Conservation (phyloP, 2,329 filamentous ascomycete genomes). For the Penicillium psychrosexuale region DNA sequence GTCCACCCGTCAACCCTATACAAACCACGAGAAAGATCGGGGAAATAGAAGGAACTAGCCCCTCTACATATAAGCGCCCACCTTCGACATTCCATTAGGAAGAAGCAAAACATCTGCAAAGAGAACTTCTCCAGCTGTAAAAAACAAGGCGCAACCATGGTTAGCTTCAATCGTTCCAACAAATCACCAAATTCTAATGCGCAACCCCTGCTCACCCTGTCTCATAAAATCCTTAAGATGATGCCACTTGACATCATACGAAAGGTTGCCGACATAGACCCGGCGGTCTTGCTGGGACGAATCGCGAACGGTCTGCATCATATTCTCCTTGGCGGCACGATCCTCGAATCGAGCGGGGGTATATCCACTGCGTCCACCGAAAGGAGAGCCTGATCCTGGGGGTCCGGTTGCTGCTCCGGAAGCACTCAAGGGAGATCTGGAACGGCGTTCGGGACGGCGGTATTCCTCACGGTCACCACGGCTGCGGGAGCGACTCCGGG, state of each 20-base stretch:
- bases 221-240: constrained; percentile 99
- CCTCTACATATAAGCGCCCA: constrained; percentile 91
- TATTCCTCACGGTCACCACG: constrained; percentile 62
- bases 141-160: constrained; percentile 14
- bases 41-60: constrained; percentile 67
- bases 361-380: constrained; percentile 59
- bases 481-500: constrained; percentile 74
- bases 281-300: constrained; percentile 97
- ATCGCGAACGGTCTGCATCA: constrained; percentile 93
- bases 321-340: constrained; percentile 81
- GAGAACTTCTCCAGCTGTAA: constrained; percentile 92
- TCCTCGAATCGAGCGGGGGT: constrained; percentile 76
- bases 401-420: constrained; percentile 66
- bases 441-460: constrained; percentile 70
- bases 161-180: constrained; percentile 14
- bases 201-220: constrained; percentile 69
- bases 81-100: constrained; percentile 99
- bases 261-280: constrained; percentile 98
- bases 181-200: constrained; percentile 20
- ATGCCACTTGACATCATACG: constrained; percentile 99
- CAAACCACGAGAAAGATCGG: constrained; percentile 59
- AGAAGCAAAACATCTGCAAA: constrained; percentile 99
- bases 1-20: constrained; percentile 99
- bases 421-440: constrained; percentile 82
- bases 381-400: constrained; percentile 53